Evolutionary conservation across 768 basidiomycete genomes (phyloP), one percentile per base, ranked within the genome.

Genomic region (Kwoniella newhampshirensis): DNA sequence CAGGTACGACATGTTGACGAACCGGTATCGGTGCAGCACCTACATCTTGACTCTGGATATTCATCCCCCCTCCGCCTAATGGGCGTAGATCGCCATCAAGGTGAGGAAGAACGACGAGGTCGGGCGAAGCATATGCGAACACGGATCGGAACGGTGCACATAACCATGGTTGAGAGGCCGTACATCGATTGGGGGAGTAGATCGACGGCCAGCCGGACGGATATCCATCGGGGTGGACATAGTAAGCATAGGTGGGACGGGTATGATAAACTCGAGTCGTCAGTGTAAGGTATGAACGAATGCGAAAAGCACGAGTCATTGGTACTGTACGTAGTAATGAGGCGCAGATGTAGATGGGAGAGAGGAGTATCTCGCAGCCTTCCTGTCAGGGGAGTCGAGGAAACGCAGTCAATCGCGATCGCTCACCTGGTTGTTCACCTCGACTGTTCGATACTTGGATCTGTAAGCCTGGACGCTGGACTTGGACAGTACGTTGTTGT

Each of bases 381-480:
- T n/a, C n/a, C n/a, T n/a, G n/a, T n/a, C n/a, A n/a, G n/a, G n/a
- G n/a, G n/a, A n/a, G n/a, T n/a, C n/a, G n/a, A n/a, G n/a, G n/a
- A n/a, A n/a, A n/a, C n/a, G n/a, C n/a, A n/a, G 32, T 32, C 7
- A 13, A 13, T 13, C 13, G 13, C 32, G 6, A 6, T 13, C 32
- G 43, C 50, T 5, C 44, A 60, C 59, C 46, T 23, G 41, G 39
- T 20, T 35, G 53, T 23, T 21, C 30, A 37, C 46, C 47, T 27
- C 62, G 60, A 17, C 30, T 58, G 13, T 64, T 49, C 27, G 44
- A 20, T 21, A 66, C 56, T 50, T 70, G 68, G 9, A 70, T 56
- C 36, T 70, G 68, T 3, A 65, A 28, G 1, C 68, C 68, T 20
- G 68, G 68, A 23, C 68, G 45, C 40, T 70, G 65, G 47, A 67